phyloP scores from a whole-genome alignment of 495 filamentous ascomycete genomes.

The Lasiosphaeris hirsuta region DNA sequence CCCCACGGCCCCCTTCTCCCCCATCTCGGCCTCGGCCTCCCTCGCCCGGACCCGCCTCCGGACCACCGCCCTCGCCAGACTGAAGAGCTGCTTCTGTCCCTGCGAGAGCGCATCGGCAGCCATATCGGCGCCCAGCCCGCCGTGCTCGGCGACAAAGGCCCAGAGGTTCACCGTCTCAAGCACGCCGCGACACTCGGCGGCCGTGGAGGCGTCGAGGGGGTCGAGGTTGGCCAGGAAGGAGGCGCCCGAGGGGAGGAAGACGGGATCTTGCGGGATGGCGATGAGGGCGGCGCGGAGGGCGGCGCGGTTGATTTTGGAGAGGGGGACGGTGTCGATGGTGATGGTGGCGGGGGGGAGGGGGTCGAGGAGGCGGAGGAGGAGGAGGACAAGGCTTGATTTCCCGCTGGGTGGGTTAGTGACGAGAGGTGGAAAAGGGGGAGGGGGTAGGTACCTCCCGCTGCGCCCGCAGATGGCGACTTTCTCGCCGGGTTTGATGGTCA shows the following conservation, averaged over 20 bases:
- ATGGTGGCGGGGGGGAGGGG: slow-evolving; percentile 63
- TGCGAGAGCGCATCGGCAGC: slow-evolving; percentile 51
- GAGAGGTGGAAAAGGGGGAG: no score
- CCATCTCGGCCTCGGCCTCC: slow-evolving; percentile 12
- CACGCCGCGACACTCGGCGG: slow-evolving; percentile 42
- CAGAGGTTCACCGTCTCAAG: slow-evolving; percentile 50
- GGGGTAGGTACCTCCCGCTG: slow-evolving; percentile 20
- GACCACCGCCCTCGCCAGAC: slow-evolving; percentile 60
- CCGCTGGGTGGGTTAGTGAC: slow-evolving; percentile 41
- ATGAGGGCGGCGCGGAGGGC: slow-evolving; percentile 23
- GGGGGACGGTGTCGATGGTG: slow-evolving; percentile 22
- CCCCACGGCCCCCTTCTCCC: slow-evolving; percentile 15
- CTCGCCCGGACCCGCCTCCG: slow-evolving; percentile 27
- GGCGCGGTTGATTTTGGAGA: slow-evolving; percentile 15
- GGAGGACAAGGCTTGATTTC: slow-evolving; percentile 85
- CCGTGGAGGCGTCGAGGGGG: slow-evolving; percentile 29
- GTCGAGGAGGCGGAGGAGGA: slow-evolving; percentile 86
- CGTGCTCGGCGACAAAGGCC: slow-evolving; percentile 45
- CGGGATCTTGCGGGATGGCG: slow-evolving; percentile 53
- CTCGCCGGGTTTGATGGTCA: slow-evolving; percentile 20
- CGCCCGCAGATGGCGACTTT: slow-evolving; percentile 27
- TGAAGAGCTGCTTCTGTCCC: slow-evolving; percentile 64
- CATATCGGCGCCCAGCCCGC: slow-evolving; percentile 50
- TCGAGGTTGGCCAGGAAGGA: slow-evolving; percentile 44
- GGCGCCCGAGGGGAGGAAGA: slow-evolving; percentile 50